Conservation (phyloP, 2,329 filamentous ascomycete genomes). For the Verticillium zaregamsianum region DNA sequence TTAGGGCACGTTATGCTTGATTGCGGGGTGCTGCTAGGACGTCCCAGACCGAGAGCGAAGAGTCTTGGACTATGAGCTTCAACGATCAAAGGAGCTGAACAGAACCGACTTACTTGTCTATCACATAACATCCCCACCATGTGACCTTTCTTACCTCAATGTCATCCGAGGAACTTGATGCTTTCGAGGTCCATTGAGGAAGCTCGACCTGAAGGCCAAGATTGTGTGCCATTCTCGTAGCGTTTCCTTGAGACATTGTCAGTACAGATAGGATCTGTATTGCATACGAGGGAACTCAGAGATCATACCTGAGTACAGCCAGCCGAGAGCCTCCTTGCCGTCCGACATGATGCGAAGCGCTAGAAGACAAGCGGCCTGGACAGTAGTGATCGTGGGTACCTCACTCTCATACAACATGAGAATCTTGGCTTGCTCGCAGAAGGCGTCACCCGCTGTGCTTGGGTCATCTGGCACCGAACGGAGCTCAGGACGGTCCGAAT, state of each 20-base stretch:
- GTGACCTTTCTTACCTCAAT: constrained; percentile 15
- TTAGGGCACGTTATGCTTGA: constrained; percentile 15
- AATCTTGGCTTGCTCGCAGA: constrained; percentile 22
- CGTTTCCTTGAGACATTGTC: constrained; percentile 10
- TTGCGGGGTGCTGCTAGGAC: constrained; percentile 14
- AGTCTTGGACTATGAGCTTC: neutral
- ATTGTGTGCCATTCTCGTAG: constrained; percentile 19
- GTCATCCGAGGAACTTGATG: constrained; percentile 11
- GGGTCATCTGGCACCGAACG: constrained; percentile 22
- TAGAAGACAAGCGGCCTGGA: constrained; percentile 17
- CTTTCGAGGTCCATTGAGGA: constrained; percentile 8
- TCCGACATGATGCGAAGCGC: constrained; percentile 15
- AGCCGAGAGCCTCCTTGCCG: constrained; percentile 17
- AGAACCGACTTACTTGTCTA: constrained; percentile 15
- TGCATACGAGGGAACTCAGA: neutral
- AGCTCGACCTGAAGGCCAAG: constrained; percentile 18
- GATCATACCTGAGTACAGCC: constrained; percentile 14
- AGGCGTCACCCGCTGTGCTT: constrained; percentile 26
- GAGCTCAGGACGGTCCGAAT: constrained; percentile 24
- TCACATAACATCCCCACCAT: constrained; percentile 18
- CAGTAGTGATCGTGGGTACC: constrained; percentile 16
- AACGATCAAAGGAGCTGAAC: neutral
- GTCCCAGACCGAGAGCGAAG: constrained; percentile 13
- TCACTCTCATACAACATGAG: constrained; percentile 16
- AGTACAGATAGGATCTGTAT: neutral